phyloP scores from a whole-genome alignment of 2,329 filamentous ascomycete species.

The Ascosphaera acerosa region DNA sequence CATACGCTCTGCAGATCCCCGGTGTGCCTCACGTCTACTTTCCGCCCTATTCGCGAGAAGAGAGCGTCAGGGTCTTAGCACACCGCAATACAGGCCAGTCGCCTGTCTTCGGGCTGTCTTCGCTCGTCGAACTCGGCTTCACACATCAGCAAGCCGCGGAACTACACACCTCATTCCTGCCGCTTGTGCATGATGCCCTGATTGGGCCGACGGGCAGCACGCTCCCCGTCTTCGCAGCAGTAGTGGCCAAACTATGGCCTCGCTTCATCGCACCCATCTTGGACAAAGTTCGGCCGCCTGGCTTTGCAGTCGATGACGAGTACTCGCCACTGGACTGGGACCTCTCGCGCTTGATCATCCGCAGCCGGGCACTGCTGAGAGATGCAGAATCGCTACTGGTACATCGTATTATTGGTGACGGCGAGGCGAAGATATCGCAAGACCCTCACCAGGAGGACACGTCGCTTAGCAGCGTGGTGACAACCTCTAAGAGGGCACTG shows the following conservation, averaged over 20 bases:
- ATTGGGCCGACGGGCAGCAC: conserved; percentile 59
- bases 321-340: no score
- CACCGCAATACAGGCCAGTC: no score
- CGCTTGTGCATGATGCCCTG: conserved; percentile 68
- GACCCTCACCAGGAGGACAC: no score
- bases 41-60: conserved; percentile 54
- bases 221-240: conserved; percentile 42
- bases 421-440: no score
- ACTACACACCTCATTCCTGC: conserved; percentile 42
- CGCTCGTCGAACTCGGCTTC: no score
- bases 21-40: conserved; percentile 60
- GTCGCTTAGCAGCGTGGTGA: not conserved
- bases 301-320: conserved; percentile 26
- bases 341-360: conserved; percentile 57
- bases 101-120: conserved; percentile 14
- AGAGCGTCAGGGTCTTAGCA: conserved; percentile 56
- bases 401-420: conserved; percentile 16
- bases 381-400: conserved; percentile 20
- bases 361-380: conserved; percentile 21
- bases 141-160: conserved; percentile 10
- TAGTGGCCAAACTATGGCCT: conserved; percentile 57
- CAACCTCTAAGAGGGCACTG: conserved; percentile 1
- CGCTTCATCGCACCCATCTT: conserved; percentile 57
- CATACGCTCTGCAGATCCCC: conserved; percentile 41
- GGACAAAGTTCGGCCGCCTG: conserved; percentile 30